These are phyloP conservation scores for Phytophthora agathidicida DNA, from an alignment of 352 stramenopile genomes.

Conservation along the genomic window DNA sequence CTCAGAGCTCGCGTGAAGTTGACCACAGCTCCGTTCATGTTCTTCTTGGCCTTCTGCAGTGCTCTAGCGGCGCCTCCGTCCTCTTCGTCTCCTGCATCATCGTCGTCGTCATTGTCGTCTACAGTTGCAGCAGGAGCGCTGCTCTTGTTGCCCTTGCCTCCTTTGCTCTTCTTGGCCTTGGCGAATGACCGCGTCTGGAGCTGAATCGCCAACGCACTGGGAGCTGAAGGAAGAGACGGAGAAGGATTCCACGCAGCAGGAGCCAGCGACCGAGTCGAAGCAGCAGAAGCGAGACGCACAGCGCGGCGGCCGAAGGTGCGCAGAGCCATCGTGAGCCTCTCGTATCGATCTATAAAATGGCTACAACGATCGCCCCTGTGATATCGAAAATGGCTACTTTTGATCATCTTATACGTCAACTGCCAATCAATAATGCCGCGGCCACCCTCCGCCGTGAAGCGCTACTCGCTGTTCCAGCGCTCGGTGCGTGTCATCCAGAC, in stretches of 20 bases:
- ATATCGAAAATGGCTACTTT: neutral
- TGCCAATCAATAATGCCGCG: slow-evolving; percentile 17
- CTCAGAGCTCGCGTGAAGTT: slow-evolving; percentile 76
- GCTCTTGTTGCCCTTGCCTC: slow-evolving; percentile 39
- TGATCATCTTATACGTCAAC: neutral
- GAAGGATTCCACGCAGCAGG: slow-evolving; percentile 9
- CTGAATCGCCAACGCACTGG: slow-evolving; percentile 8
- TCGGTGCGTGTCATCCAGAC: slow-evolving; percentile 75
- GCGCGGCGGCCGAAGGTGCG: slow-evolving; percentile 26
- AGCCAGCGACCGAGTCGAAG: slow-evolving; percentile 12
- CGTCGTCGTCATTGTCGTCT: slow-evolving; percentile 21
- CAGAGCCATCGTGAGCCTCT: slow-evolving; percentile 40
- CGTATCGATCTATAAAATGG: slow-evolving; percentile 14
- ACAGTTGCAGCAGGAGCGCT: neutral
- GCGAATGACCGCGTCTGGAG: slow-evolving; percentile 57
- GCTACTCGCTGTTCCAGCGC: slow-evolving; percentile 83
- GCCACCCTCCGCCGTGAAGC: slow-evolving; percentile 35
- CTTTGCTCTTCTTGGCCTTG: slow-evolving; percentile 74
- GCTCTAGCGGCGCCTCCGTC: slow-evolving; percentile 41
- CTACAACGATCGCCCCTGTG: neutral
- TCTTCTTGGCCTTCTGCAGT: slow-evolving; percentile 73
- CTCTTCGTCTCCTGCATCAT: slow-evolving; percentile 16
- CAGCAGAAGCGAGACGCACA: slow-evolving; percentile 25
- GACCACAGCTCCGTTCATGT: slow-evolving; percentile 80
- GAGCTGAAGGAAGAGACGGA: slow-evolving; percentile 4